Evolutionary conservation across 23 red algal genomes (phyloP).

Genomic region (Gracilaria domingensis): DNA sequence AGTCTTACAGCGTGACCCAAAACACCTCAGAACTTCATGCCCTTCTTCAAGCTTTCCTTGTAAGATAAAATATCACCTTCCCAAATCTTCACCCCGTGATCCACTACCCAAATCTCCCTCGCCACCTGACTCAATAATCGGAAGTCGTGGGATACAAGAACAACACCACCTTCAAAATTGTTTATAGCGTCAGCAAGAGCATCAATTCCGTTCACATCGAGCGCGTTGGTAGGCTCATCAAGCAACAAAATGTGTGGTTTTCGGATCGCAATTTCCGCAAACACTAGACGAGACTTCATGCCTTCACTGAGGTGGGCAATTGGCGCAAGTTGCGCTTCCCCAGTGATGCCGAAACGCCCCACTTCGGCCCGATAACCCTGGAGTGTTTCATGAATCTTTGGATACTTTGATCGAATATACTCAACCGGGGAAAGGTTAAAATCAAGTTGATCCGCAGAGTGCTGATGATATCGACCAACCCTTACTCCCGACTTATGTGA

Average conservation of each 20-base stretch:
- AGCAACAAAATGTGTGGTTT: slow-evolving; percentile 95
- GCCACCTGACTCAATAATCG: slow-evolving; percentile 88
- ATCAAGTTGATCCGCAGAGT: slow-evolving; percentile 88
- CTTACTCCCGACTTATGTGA: slow-evolving; percentile 86
- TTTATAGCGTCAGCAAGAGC: slow-evolving; percentile 91
- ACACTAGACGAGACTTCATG: slow-evolving; percentile 93
- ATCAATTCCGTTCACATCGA: slow-evolving; percentile 96
- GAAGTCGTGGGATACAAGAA: slow-evolving; percentile 97
- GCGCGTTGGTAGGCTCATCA: slow-evolving; percentile 96
- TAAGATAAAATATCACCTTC: slow-evolving; percentile 83
- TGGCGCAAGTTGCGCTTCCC: slow-evolving; percentile 72
- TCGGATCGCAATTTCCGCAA: slow-evolving; percentile 94
- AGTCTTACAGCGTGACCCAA: too few relatives aligned
- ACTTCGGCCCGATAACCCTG: slow-evolving; percentile 82
- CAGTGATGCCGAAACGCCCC: slow-evolving; percentile 84
- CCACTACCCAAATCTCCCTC: slow-evolving; percentile 93
- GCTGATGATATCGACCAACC: slow-evolving; percentile 91
- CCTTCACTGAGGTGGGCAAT: slow-evolving; percentile 92
- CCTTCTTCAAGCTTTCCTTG: slow-evolving; percentile 83
- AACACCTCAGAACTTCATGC: slow-evolving; percentile 73
- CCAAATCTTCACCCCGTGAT: slow-evolving; percentile 77
- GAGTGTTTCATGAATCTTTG: slow-evolving; percentile 76
- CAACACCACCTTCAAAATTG: slow-evolving; percentile 92
- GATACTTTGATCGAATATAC: slow-evolving; percentile 77
- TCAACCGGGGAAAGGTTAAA: slow-evolving; percentile 82